Conservation (phyloP, 352 stramenopile genomes). For the Globisporangium cederbergense region DNA sequence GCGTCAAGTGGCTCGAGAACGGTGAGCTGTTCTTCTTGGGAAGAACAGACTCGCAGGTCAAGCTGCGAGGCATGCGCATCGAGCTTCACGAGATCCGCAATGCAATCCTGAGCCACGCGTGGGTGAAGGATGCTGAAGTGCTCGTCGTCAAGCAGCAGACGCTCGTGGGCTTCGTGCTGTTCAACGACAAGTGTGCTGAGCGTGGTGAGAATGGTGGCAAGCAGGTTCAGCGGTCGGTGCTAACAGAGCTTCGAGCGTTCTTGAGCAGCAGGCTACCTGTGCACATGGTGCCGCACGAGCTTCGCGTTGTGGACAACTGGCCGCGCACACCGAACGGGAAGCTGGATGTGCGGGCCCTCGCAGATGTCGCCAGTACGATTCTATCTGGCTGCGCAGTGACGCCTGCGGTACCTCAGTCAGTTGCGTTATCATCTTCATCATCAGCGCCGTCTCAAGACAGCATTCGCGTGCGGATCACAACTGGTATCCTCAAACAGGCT, state of each 20-base stretch:
- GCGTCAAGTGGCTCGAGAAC: constrained; percentile 1
- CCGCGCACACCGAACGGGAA: constrained; percentile 76
- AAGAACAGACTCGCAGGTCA: constrained; percentile 72
- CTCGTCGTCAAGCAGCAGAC: constrained; percentile 26
- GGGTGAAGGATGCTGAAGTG: constrained; percentile 46
- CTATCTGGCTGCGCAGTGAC: not conserved
- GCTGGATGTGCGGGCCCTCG: constrained; percentile 48
- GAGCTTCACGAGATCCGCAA: constrained; percentile 80
- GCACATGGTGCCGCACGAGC: constrained; percentile 67
- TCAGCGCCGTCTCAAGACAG: not conserved
- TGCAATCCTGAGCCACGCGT: constrained; percentile 34
- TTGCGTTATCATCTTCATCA: not conserved
- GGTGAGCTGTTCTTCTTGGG: not conserved
- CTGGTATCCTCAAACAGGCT: constrained; percentile 41
- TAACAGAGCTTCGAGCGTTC: constrained; percentile 19
- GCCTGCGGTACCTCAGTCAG: not conserved
- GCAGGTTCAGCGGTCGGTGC: constrained; percentile 2
- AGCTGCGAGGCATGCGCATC: constrained; percentile 77
- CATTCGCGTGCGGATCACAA: constrained; percentile 27
- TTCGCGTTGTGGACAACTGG: constrained; percentile 38
- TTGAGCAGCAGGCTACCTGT: constrained; percentile 34
- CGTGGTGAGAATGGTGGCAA: not conserved
- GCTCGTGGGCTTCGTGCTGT: constrained; percentile 55
- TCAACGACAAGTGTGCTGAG: constrained; percentile 8
- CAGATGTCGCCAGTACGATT: not conserved